phyloP scores from a whole-genome alignment of 2,329 filamentous ascomycete species.

The Capronia coronata region DNA sequence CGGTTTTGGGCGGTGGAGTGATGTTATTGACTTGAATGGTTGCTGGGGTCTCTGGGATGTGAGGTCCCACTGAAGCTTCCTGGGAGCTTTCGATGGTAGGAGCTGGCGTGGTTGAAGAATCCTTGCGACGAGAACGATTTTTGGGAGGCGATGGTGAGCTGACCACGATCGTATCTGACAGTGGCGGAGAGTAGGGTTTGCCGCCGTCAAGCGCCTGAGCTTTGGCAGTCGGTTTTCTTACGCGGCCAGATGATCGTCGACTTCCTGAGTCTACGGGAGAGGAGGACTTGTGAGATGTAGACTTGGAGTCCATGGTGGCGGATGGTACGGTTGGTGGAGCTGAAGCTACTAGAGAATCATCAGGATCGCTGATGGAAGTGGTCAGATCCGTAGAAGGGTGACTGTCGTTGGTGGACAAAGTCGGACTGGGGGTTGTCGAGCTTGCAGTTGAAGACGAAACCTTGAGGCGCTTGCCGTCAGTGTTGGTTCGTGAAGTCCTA shows the following conservation, averaged over 20 bases:
- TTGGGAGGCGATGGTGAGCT: neutral
- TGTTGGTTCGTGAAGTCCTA: slow-evolving; percentile 1
- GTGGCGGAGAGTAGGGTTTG: slow-evolving; percentile 11
- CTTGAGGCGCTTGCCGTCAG: slow-evolving; percentile 2
- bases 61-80: neutral
- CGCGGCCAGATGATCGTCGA: slow-evolving; percentile 17
- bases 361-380: slow-evolving; percentile 14
- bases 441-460: slow-evolving; percentile 1
- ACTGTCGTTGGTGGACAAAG: slow-evolving; percentile 6
- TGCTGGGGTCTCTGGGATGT: slow-evolving; percentile 6
- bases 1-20: neutral
- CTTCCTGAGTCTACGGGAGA: neutral
- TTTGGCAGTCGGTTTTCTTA: slow-evolving; percentile 23
- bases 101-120: slow-evolving; percentile 1
- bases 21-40: neutral
- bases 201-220: slow-evolving; percentile 16
- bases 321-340: slow-evolving; percentile 11
- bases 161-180: slow-evolving; percentile 18
- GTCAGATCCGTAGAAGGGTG: slow-evolving; percentile 5
- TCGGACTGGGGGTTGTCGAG: slow-evolving; percentile 11
- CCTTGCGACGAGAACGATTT: slow-evolving; percentile 1
- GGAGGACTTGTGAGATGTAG: neutral
- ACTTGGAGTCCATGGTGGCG: slow-evolving; percentile 10
- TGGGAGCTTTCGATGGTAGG: neutral
- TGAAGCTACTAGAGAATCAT: slow-evolving; percentile 14